Evolutionary conservation across 2,329 filamentous ascomycete species (phyloP).

Genomic region (Meredithiella fracta): DNA sequence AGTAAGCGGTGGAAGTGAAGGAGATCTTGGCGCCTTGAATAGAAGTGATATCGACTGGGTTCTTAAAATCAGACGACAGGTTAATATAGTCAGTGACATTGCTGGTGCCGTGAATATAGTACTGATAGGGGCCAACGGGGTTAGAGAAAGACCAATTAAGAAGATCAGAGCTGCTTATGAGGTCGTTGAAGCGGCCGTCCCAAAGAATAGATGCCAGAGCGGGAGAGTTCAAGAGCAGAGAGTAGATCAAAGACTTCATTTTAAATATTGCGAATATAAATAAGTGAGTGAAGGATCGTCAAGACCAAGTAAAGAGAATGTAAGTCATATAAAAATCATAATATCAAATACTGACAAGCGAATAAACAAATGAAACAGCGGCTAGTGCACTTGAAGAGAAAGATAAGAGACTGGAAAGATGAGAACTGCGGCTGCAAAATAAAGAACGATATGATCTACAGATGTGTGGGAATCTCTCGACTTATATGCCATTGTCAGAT

Average conservation of each 20-base stretch:
- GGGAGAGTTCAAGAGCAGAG: constrained; percentile 9
- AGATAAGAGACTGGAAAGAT: constrained; percentile 1
- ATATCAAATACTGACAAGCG: not conserved
- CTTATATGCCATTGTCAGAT: not conserved
- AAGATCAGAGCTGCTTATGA: constrained; percentile 36
- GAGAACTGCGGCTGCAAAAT: constrained; percentile 2
- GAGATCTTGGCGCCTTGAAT: constrained; percentile 53
- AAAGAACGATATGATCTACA: not conserved
- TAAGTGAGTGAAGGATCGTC: constrained; percentile 9
- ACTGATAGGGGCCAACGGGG: constrained; percentile 54
- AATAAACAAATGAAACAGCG: constrained; percentile 13
- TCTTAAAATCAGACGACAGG: constrained; percentile 43
- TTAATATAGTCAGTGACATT: constrained; percentile 43
- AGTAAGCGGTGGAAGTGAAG: constrained; percentile 46
- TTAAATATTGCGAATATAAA: constrained; percentile 6
- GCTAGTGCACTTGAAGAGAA: constrained; percentile 11
- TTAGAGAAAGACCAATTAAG: constrained; percentile 50
- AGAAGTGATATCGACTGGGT: constrained; percentile 44
- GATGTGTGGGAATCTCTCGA: not conserved
- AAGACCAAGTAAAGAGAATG: constrained; percentile 13
- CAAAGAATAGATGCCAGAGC: constrained; percentile 29
- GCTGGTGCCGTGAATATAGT: constrained; percentile 55
- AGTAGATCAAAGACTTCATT: constrained; percentile 13
- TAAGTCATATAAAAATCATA: not conserved
- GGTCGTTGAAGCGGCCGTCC: constrained; percentile 50